Percentiles rank a stretch among this genome's conserved stretches.
phyloP scores from a whole-genome alignment of 495 filamentous ascomycete genomes.

The Penicillium maclennaniae region DNA sequence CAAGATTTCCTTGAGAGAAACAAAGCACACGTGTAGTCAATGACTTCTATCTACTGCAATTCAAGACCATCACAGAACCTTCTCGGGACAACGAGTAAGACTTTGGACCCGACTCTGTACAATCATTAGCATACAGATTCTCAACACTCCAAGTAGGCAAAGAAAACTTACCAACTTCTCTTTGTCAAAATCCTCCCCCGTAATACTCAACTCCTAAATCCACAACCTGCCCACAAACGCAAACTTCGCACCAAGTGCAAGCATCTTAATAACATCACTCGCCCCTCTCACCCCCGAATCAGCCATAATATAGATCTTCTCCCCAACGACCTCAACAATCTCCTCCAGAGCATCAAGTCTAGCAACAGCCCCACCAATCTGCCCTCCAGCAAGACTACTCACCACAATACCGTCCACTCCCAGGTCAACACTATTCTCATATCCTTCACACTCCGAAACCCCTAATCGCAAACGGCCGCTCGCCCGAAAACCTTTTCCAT shows the following conservation, averaged over 20 bases:
- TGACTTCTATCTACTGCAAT: not conserved
- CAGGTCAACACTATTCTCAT: conserved; percentile 51
- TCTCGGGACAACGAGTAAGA: conserved; percentile 41
- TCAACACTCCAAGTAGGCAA: not conserved
- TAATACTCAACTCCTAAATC: conserved; percentile 59
- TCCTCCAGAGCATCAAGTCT: conserved; percentile 59
- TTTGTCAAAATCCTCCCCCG: conserved; percentile 44
- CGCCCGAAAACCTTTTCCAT: conserved; percentile 51
- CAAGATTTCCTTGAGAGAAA: not conserved
- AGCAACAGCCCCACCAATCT: conserved; percentile 59
- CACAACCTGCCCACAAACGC: conserved; percentile 61
- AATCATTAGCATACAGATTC: not conserved
- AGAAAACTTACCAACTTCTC: not conserved
- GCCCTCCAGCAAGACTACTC: conserved; percentile 57
- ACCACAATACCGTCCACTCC: conserved; percentile 61
- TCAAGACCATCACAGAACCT: conserved; percentile 15
- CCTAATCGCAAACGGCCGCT: conserved; percentile 53
- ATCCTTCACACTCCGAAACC: conserved; percentile 52
- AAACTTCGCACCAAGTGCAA: conserved; percentile 61
- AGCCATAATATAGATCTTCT: conserved; percentile 52
- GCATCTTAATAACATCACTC: conserved; percentile 58
- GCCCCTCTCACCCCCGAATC: conserved; percentile 58
- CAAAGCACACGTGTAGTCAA: not conserved
- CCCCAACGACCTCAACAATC: conserved; percentile 51
- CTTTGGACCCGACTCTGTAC: conserved; percentile 41